Conservation (phyloP, 1,284 basidiomycete species). For the Stygiomarasmius scandens region DNA sequence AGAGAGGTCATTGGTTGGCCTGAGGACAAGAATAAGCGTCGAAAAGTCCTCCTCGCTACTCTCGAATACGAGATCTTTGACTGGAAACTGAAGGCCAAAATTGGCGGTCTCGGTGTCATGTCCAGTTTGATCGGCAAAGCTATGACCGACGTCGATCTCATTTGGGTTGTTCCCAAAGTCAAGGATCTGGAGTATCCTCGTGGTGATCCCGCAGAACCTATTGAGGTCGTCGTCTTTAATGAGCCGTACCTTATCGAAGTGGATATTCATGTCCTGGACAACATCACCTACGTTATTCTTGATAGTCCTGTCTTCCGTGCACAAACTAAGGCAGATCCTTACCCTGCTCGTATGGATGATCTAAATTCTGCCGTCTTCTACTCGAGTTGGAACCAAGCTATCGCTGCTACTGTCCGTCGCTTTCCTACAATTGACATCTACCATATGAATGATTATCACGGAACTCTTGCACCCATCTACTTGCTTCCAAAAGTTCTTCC, state of each 20-base stretch:
- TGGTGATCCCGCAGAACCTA: conserved; percentile 88
- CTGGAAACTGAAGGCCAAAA: conserved; percentile 96
- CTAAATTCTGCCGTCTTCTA: conserved; percentile 94
- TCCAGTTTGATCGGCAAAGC: conserved; percentile 95
- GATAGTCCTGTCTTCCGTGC: conserved; percentile 95
- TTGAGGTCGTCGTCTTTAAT: conserved; percentile 94
- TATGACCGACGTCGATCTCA: conserved; percentile 91
- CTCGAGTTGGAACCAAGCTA: conserved; percentile 96
- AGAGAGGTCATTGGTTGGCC: conserved; percentile 88
- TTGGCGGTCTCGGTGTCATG: conserved; percentile 96
- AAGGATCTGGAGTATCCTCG: conserved; percentile 89
- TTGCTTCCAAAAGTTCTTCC: conserved; percentile 88
- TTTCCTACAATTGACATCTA: conserved; percentile 87
- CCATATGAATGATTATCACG: conserved; percentile 91
- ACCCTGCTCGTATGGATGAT: conserved; percentile 95
- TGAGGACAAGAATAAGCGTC: conserved; percentile 84
- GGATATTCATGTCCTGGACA: conserved; percentile 88
- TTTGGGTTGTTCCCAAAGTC: conserved; percentile 93
- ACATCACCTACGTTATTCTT: conserved; percentile 91
- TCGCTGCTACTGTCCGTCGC: conserved; percentile 85
- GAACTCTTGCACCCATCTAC: conserved; percentile 87
- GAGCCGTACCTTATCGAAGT: conserved; percentile 94
- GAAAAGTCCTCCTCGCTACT: conserved; percentile 88
- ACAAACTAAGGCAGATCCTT: conserved; percentile 91
- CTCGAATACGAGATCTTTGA: conserved; percentile 95